Evolutionary conservation across 352 stramenopile genomes (phyloP).

Genomic region (Globisporangium parvum): DNA sequence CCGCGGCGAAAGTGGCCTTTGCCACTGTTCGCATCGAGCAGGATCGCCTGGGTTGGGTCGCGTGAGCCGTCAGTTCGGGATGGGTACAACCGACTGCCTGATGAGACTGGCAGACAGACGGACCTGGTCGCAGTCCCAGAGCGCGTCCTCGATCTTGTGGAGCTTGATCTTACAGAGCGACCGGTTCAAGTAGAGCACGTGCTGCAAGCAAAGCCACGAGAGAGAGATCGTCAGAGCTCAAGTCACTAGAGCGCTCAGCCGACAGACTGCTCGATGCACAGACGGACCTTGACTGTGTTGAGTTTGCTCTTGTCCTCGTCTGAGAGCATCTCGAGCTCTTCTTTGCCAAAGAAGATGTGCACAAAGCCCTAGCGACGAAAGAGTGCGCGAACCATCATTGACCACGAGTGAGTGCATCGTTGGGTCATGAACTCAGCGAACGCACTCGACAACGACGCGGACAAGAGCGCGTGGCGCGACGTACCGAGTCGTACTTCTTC

Average conservation of each 20-base stretch:
- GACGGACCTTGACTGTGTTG: slow-evolving; percentile 66
- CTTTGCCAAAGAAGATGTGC: slow-evolving; percentile 83
- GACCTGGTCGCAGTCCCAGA: slow-evolving; percentile 83
- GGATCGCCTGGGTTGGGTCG: slow-evolving; percentile 42
- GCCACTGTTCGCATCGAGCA: slow-evolving; percentile 45
- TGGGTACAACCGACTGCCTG: neutral
- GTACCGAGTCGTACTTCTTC: slow-evolving; percentile 83
- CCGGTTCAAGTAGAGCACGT: slow-evolving; percentile 79
- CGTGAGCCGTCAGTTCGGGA: neutral
- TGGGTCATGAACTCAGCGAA: neutral
- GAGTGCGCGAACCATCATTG: slow-evolving; percentile 5
- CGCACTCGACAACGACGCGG: too few species aligned
- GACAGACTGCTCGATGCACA: neutral
- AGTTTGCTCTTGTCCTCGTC: slow-evolving; percentile 71
- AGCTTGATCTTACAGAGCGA: slow-evolving; percentile 84
- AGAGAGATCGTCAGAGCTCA: neutral
- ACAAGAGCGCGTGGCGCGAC: neutral
- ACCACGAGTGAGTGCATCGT: neutral
- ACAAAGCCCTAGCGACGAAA: slow-evolving; percentile 57
- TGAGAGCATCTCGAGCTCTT: slow-evolving; percentile 79
- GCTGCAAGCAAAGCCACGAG: slow-evolving; percentile 8
- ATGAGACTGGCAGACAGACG: neutral
- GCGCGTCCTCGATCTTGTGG: slow-evolving; percentile 72
- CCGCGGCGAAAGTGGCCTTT: slow-evolving; percentile 80
- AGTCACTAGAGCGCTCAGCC: neutral